These are phyloP conservation scores for Phaeodactylum tricornutum DNA, from an alignment of 108 stramenopile genomes.

Conservation along the genomic window DNA sequence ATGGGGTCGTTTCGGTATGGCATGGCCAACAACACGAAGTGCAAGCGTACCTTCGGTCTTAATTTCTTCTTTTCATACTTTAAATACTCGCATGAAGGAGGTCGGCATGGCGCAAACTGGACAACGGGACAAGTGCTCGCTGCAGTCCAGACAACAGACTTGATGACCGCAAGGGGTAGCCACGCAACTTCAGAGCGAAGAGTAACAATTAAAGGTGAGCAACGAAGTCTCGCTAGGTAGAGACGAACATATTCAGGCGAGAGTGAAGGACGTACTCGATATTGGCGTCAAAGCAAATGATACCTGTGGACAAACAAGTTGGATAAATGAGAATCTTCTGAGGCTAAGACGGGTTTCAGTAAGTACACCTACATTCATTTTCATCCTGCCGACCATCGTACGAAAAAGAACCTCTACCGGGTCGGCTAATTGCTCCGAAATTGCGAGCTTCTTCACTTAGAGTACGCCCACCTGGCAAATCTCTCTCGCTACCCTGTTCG, in stretches of 20 bases:
- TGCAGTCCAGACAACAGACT: constrained; percentile 54
- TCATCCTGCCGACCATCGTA: neutral
- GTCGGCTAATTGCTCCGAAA: neutral
- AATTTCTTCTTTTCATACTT: too few relatives aligned
- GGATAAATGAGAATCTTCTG: too few relatives aligned
- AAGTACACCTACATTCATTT: neutral
- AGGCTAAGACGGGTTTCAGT: neutral
- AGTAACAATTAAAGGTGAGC: too few relatives aligned
- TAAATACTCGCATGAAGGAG: constrained; percentile 57
- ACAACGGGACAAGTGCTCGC: constrained; percentile 34
- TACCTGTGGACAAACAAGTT: too few relatives aligned
- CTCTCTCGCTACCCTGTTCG: neutral
- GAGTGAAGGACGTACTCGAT: too few relatives aligned
- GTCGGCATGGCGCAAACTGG: constrained; percentile 52
- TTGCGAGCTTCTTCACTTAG: neutral
- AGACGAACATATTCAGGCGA: too few relatives aligned
- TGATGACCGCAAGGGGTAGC: constrained; percentile 82
- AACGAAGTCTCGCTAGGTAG: too few relatives aligned
- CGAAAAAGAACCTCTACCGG: neutral
- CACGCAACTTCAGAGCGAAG: too few relatives aligned
- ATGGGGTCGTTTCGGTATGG: too few relatives aligned
- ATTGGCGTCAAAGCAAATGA: constrained; percentile 42
- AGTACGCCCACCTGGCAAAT: neutral
- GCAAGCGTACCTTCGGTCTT: too few relatives aligned
- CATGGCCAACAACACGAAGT: too few relatives aligned